These are phyloP conservation scores for Elongisporangium senticosum DNA, from an alignment of 352 stramenopile genomes.

Conservation along the genomic window DNA sequence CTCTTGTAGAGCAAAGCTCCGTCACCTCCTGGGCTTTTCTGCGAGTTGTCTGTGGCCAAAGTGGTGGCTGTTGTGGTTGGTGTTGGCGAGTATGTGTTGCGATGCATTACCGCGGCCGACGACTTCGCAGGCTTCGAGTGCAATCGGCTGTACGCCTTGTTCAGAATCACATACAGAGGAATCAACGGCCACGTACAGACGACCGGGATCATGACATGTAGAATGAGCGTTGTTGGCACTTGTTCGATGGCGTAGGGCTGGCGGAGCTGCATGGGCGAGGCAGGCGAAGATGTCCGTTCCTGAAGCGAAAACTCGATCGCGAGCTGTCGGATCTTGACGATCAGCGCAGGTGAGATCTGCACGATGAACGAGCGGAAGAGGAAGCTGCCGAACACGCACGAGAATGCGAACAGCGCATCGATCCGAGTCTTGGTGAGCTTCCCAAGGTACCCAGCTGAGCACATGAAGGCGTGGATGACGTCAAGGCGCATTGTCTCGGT, in stretches of 20 bases:
- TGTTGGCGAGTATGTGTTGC: background rate
- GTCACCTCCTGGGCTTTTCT: background rate
- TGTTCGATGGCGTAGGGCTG: background rate
- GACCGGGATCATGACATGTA: background rate
- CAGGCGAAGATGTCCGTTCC: background rate
- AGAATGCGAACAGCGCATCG: background rate
- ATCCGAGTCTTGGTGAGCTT: background rate
- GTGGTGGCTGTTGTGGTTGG: too few relatives aligned
- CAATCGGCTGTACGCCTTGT: background rate
- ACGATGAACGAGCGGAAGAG: background rate
- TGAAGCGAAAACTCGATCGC: background rate
- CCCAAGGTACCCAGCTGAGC: background rate
- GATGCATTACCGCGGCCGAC: background rate
- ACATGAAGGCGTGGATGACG: background rate
- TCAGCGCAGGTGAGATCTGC: background rate
- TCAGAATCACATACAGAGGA: background rate
- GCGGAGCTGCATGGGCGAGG: background rate
- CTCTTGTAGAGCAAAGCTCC: background rate
- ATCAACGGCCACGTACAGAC: background rate
- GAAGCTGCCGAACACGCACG: background rate
- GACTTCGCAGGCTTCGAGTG: background rate
- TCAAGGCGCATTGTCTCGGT: background rate
- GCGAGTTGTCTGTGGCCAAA: background rate
- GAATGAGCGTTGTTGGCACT: background rate
- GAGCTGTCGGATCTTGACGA: background rate